phyloP scores from a whole-genome alignment of 352 stramenopile genomes.

The Phytophthora foliorum region DNA sequence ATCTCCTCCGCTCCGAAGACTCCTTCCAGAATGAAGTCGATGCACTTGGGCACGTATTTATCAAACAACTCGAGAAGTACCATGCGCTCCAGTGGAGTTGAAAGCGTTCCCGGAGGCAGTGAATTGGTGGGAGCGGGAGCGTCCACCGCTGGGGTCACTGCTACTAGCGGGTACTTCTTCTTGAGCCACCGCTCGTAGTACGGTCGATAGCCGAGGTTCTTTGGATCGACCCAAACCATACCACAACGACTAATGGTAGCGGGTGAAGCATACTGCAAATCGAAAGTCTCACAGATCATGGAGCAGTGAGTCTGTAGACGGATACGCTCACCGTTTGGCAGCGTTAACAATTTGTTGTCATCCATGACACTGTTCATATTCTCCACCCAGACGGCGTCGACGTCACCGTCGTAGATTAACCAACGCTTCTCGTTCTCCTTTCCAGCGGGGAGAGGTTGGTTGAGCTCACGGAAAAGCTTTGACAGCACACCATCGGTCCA shows the following conservation, averaged over 20 bases:
- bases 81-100: conserved; percentile 52
- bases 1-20: conserved; percentile 91
- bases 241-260: conserved; percentile 96
- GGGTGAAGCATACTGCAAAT: conserved; percentile 96
- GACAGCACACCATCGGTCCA: conserved; percentile 96
- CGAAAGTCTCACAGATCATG: conserved; percentile 97
- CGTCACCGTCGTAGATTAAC: conserved; percentile 97
- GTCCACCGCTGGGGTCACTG: conserved; percentile 1
- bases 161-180: conserved; percentile 80
- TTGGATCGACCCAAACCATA: conserved; percentile 98
- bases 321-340: conserved; percentile 97
- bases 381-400: conserved; percentile 97
- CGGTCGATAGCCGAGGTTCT: conserved; percentile 95
- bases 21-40: conserved; percentile 95
- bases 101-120: conserved; percentile 20
- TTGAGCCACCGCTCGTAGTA: conserved; percentile 97
- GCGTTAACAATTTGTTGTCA: conserved; percentile 96
- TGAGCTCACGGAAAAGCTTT: conserved; percentile 95
- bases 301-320: conserved; percentile 92
- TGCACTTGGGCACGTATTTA: conserved; percentile 92
- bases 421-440: conserved; percentile 95
- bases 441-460: conserved; percentile 90
- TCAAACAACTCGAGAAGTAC: conserved; percentile 92
- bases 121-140: background rate
- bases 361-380: conserved; percentile 99